Evolutionary conservation across 2,329 filamentous ascomycete species (phyloP).

Genomic region (Colletotrichum sp.): DNA sequence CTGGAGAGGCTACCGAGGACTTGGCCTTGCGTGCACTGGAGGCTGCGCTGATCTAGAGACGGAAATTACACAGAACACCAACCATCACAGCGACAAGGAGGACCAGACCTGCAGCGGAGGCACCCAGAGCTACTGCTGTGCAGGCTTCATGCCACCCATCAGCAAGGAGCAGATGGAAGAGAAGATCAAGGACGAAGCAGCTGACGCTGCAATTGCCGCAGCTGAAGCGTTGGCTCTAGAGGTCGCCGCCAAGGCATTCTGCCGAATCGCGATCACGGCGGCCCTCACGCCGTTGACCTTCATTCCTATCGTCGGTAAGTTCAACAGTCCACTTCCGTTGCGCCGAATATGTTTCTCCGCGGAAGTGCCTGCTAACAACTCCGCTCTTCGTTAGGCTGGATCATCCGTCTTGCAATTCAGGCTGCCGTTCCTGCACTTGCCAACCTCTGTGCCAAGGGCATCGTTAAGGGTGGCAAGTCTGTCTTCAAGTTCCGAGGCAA

Average conservation of each 20-base stretch:
- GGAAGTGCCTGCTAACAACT: not conserved
- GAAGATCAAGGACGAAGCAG: constrained; percentile 27
- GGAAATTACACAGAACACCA: constrained; percentile 32
- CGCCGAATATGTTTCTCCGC: not conserved
- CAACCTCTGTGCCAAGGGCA: constrained; percentile 6
- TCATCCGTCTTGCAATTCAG: constrained; percentile 8
- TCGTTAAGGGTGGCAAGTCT: not conserved
- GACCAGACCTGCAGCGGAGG: constrained; percentile 36
- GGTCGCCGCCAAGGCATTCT: constrained; percentile 38
- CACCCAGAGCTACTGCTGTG: constrained; percentile 32
- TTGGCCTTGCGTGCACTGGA: constrained; percentile 29
- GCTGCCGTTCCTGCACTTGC: constrained; percentile 34
- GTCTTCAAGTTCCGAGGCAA: not conserved
- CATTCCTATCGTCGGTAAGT: constrained; percentile 2
- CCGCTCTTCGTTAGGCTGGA: constrained; percentile 5
- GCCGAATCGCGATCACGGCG: constrained; percentile 35
- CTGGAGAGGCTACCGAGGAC: constrained; percentile 32
- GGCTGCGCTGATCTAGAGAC: constrained; percentile 35
- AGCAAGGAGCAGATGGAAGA: constrained; percentile 24
- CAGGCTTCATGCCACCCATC: constrained; percentile 32
- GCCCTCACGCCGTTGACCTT: not conserved
- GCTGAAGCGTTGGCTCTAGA: constrained; percentile 35
- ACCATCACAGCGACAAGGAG: constrained; percentile 24
- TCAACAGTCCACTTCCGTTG: not conserved
- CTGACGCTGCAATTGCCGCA: constrained; percentile 27